These are phyloP conservation scores for Kwoniella sp. DNA, from an alignment of 768 basidiomycete species.

Conservation along the genomic window DNA sequence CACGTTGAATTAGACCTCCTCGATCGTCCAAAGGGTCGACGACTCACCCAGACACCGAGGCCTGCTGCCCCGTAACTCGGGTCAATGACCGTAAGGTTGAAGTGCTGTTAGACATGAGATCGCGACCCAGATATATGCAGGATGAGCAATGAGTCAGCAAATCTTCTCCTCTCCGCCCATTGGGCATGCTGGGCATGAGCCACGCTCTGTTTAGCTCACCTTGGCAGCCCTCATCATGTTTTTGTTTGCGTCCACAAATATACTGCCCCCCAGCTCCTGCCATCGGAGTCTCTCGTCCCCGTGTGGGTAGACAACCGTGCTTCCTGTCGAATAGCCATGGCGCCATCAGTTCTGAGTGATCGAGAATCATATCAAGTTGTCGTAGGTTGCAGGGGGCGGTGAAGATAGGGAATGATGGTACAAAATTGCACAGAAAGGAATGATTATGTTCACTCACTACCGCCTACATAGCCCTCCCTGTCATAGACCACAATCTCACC, in stretches of 20 bases:
- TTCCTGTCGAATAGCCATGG: too few species aligned
- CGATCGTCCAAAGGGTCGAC: too few species aligned
- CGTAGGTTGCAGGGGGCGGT: too few species aligned
- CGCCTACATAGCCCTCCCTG: slow-evolving; percentile 72
- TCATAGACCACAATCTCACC: slow-evolving; percentile 86
- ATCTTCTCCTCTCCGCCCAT: too few species aligned
- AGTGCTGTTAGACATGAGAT: slow-evolving; percentile 32
- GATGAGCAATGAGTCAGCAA: not conserved
- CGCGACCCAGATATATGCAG: not conserved
- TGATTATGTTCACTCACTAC: slow-evolving; percentile 63
- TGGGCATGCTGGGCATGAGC: too few species aligned
- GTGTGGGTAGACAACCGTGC: slow-evolving; percentile 76
- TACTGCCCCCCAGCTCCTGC: slow-evolving; percentile 83
- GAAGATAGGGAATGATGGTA: slow-evolving; percentile 5
- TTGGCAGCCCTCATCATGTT: slow-evolving; percentile 73
- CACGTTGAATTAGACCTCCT: not conserved
- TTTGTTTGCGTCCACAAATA: slow-evolving; percentile 74
- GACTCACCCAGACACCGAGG: slow-evolving; percentile 47
- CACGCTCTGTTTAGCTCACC: slow-evolving; percentile 60
- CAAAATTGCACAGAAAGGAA: not conserved
- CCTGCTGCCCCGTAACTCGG: slow-evolving; percentile 41
- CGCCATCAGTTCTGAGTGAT: not conserved
- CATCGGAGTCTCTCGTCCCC: slow-evolving; percentile 64
- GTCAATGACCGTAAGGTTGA: slow-evolving; percentile 37
- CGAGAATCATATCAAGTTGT: not conserved